Base-by-base conservation (phyloP, 2,329 filamentous ascomycete species). In the Neonectria sp. region DNA sequence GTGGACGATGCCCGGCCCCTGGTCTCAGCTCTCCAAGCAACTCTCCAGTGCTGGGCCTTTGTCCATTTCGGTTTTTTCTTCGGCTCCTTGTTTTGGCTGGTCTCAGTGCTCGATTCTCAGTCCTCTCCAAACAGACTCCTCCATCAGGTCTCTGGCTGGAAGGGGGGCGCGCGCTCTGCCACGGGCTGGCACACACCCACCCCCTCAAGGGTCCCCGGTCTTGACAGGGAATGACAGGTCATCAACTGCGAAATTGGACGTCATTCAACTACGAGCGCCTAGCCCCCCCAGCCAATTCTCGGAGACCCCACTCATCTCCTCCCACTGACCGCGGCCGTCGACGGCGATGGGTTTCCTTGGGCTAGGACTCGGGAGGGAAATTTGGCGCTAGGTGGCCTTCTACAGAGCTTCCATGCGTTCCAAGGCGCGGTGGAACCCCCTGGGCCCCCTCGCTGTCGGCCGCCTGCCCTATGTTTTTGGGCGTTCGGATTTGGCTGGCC, bases 321-420 rank as follows among this genome's bases (percentile, higher is more conserved):
- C 57, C 48, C 65, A 52, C 55, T 24, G 49, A 49, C 43, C 27
- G 51, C 51, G 51, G 24, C 51, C 51, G 51, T 27, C 46, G 55
- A 58, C 65, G 60, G 57, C 66, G 58, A 55, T 48, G 63, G 11
- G 9, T 45, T 45, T 45, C 5, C 40, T 24, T 24, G 2, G 40
- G n/a, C 7, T 45, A 7, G 43, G 53, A 51, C 31, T 40, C 37
- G 40, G 40, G 66, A 67, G 55, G 63, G 66, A 68, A 65, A 58
- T 59, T 69, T 58, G 63, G 62, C 61, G 67, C 68, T 69, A 70
- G 61, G 52, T 64, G 45, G 25, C 57, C 68, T 75, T 75, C 73
- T 53, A 71, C 61, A 60, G 72, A 72, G 72, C 73, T 75, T 75
- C 73, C 58, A 75, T 75, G 65, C 68, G 63, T 75, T 75, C 73